phyloP scores from a whole-genome alignment of 2,329 filamentous ascomycete species.

The Neonectria ditissima region DNA sequence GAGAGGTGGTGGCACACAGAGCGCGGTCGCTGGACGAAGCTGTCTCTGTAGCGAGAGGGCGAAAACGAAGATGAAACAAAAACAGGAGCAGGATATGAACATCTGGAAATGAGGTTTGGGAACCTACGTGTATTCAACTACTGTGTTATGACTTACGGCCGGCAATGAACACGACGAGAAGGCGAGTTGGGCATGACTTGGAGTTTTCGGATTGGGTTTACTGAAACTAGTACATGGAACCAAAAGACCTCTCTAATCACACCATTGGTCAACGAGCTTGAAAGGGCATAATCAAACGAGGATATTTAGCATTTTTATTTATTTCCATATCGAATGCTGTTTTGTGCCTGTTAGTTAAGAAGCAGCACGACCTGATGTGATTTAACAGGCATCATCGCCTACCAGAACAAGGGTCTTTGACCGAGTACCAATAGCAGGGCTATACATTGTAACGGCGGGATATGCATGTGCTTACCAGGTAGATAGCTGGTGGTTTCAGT shows the following conservation, averaged over 20 bases:
- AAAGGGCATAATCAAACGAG: neutral
- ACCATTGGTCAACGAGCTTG: neutral
- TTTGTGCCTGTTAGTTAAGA: neutral
- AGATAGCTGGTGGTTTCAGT: no score
- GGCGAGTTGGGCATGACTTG: neutral
- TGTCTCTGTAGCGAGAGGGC: constrained; percentile 37
- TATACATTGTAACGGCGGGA: neutral
- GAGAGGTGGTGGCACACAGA: constrained; percentile 65
- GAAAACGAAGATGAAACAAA: neutral
- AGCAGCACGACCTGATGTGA: neutral
- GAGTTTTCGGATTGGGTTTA: constrained; percentile 1
- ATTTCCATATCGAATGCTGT: neutral
- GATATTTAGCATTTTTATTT: neutral
- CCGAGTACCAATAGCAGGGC: neutral
- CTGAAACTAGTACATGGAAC: neutral
- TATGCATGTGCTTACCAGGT: no score
- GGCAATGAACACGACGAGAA: constrained; percentile 1
- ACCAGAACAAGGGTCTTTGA: neutral
- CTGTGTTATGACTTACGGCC: constrained; percentile 35
- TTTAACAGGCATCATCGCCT: neutral
- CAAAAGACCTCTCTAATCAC: neutral
- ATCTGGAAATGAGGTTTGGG: neutral
- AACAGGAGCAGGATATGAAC: neutral
- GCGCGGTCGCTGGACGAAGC: constrained; percentile 56
- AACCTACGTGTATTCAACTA: neutral